Evolutionary conservation across 2,329 filamentous ascomycete genomes (phyloP).

Genomic region (Pseudogymnoascus sp.): DNA sequence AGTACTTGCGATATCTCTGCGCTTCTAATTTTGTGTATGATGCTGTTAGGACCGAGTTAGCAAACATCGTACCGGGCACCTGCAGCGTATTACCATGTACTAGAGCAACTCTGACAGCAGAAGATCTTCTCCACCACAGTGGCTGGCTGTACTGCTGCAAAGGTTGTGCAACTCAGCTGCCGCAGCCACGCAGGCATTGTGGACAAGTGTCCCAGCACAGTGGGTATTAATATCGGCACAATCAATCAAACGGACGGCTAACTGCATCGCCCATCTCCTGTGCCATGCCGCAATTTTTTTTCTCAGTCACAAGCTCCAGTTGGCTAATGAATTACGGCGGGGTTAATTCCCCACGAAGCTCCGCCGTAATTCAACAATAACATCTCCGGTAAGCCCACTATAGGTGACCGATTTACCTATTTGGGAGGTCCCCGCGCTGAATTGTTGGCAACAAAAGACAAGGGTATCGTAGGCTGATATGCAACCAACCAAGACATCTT

Average conservation of each 20-base stretch:
- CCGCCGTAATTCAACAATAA: conserved; percentile 3
- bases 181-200: conserved; percentile 7
- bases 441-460: background rate
- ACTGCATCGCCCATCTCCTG: background rate
- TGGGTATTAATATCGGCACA: background rate
- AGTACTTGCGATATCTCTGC: background rate
- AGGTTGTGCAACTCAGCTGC: background rate
- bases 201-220: background rate
- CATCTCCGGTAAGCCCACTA: background rate
- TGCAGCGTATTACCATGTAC: background rate
- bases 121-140: background rate
- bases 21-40: background rate
- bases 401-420: background rate
- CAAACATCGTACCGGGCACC: background rate
- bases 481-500: background rate
- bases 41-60: background rate
- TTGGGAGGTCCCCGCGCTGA: background rate
- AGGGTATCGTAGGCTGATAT: conserved; percentile 2
- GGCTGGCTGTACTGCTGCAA: background rate
- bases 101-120: background rate
- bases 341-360: background rate
- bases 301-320: conserved; percentile 2
- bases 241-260: conserved; percentile 5
- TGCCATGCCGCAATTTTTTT: background rate
- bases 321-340: background rate